phyloP scores from a whole-genome alignment of 768 basidiomycete species.

The Hericium coralloides region DNA sequence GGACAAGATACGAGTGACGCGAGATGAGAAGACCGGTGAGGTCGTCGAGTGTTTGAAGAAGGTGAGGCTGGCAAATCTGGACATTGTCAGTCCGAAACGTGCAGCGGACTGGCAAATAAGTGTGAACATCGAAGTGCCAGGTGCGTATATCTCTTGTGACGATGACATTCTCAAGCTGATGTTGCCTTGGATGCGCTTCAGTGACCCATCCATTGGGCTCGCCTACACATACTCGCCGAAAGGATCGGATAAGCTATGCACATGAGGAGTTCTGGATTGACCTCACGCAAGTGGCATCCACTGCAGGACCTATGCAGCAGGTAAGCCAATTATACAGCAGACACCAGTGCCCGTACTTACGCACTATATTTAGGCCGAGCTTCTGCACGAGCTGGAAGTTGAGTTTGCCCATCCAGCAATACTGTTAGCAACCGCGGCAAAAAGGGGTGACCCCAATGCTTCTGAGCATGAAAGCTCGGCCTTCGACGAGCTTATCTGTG shows the following conservation, averaged over 20 bases:
- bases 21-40: constrained; percentile 63
- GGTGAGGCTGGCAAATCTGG: constrained; percentile 76
- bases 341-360: background rate
- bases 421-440: constrained; percentile 61
- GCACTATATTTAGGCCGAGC: constrained; percentile 36
- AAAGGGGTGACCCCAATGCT: constrained; percentile 51
- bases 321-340: constrained; percentile 25
- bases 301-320: constrained; percentile 34
- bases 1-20: constrained; percentile 75
- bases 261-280: constrained; percentile 94
- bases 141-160: constrained; percentile 33
- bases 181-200: constrained; percentile 17
- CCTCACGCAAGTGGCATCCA: constrained; percentile 81
- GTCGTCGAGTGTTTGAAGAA: constrained; percentile 71
- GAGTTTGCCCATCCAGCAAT: constrained; percentile 71
- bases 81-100: constrained; percentile 77
- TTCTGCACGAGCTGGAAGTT: constrained; percentile 82
- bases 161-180: background rate
- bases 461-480: constrained; percentile 58
- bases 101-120: constrained; percentile 88
- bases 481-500: constrained; percentile 88
- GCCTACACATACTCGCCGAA: constrained; percentile 55
- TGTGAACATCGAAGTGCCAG: constrained; percentile 84
- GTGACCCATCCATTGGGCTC: constrained; percentile 62
- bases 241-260: constrained; percentile 87